Conservation (phyloP, 2,329 filamentous ascomycete species). For the Anthostomella pinea region DNA sequence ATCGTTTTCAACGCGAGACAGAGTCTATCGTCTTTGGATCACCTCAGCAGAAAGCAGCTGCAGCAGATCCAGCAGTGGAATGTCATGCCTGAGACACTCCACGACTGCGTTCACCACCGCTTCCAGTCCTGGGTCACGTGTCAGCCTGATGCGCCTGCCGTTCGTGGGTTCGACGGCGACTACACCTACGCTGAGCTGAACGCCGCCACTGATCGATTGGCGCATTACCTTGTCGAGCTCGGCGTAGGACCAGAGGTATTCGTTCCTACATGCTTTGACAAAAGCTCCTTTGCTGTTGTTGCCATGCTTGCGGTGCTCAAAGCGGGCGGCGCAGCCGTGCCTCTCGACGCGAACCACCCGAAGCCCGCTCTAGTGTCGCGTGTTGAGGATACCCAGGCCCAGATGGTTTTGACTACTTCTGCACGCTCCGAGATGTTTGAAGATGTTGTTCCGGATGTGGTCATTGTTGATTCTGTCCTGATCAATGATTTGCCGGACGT, state of each 20-base stretch:
- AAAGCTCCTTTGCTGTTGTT: constrained; percentile 12
- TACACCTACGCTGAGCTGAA: constrained; percentile 23
- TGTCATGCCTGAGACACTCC: neutral
- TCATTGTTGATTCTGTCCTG: no score
- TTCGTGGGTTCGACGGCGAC: constrained; percentile 14
- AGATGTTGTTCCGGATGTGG: no score
- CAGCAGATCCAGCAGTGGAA: no score
- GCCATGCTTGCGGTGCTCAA: constrained; percentile 24
- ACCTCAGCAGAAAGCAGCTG: no score
- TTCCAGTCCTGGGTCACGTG: constrained; percentile 2
- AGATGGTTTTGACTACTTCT: constrained; percentile 5
- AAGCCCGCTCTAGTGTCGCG: constrained; percentile 9
- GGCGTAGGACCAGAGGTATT: constrained; percentile 11
- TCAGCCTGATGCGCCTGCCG: constrained; percentile 6
- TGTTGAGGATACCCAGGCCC: neutral
- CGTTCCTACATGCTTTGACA: constrained; percentile 16
- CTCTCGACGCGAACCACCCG: constrained; percentile 21
- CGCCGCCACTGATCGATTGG: constrained; percentile 15
- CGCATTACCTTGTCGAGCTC: constrained; percentile 1
- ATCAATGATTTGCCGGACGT: no score
- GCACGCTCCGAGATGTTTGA: no score
- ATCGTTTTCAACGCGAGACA: no score
- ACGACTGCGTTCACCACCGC: constrained; percentile 6
- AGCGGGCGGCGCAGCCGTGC: constrained; percentile 26
- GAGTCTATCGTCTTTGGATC: no score